Conservation (phyloP, 495 filamentous ascomycete genomes). For the Penicilliopsis zonata region DNA sequence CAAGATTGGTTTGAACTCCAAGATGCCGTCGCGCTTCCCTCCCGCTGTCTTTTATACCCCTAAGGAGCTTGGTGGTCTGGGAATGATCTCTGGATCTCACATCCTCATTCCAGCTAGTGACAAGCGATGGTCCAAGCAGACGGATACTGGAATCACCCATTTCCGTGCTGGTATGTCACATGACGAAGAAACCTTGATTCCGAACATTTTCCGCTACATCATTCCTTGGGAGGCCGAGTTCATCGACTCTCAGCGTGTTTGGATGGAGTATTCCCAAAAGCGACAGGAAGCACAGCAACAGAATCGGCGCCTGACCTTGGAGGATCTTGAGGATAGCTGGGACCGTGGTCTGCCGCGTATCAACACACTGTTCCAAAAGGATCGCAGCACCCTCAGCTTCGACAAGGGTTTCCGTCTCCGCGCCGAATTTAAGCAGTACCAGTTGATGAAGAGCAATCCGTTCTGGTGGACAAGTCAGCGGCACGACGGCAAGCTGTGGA, state of each 20-base stretch:
- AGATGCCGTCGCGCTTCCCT: slow-evolving; percentile 99
- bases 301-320: slow-evolving; percentile 86
- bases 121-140: slow-evolving; percentile 97
- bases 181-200: slow-evolving; percentile 95
- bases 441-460: slow-evolving; percentile 98
- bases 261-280: slow-evolving; percentile 99
- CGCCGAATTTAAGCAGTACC: slow-evolving; percentile 97
- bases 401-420: slow-evolving; percentile 97
- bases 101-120: slow-evolving; percentile 97
- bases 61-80: slow-evolving; percentile 93
- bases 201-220: slow-evolving; percentile 99
- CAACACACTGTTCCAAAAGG: slow-evolving; percentile 99
- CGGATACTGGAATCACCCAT: slow-evolving; percentile 93
- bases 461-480: slow-evolving; percentile 99
- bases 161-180: slow-evolving; percentile 98
- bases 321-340: slow-evolving; percentile 98
- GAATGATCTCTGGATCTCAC: slow-evolving; percentile 98
- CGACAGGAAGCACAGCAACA: slow-evolving; percentile 94
- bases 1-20: slow-evolving; percentile 98
- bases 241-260: slow-evolving; percentile 96
- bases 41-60: slow-evolving; percentile 99
- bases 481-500: slow-evolving; percentile 98
- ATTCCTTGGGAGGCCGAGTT: slow-evolving; percentile 99
- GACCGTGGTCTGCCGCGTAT: slow-evolving; percentile 96
- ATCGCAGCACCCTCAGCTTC: slow-evolving; percentile 92